phyloP scores from a whole-genome alignment of 495 filamentous ascomycete species.

The Rusavskia elegans region DNA sequence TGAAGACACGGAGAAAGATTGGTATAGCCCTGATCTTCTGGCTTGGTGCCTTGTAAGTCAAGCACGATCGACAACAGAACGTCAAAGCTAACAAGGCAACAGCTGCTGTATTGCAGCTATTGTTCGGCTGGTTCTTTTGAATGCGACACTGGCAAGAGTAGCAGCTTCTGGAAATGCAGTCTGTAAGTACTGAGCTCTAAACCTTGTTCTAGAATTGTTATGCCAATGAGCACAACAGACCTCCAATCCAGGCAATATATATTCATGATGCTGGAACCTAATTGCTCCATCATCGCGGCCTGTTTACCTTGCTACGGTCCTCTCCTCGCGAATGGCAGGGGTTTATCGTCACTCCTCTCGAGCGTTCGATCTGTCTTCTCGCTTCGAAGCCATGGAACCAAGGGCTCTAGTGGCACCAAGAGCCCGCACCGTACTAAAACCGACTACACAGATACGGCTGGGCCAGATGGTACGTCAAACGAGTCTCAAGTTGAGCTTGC shows the following conservation, averaged over 20 bases:
- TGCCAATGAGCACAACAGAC: background rate
- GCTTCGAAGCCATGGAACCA: too few relatives aligned
- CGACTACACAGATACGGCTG: too few relatives aligned
- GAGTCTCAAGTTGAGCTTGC: background rate
- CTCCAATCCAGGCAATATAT: slow-evolving; percentile 5
- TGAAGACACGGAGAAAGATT: slow-evolving; percentile 8
- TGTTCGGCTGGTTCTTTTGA: slow-evolving; percentile 8
- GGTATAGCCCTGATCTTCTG: slow-evolving; percentile 13
- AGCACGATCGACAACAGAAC: background rate
- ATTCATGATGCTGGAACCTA: slow-evolving; percentile 13
- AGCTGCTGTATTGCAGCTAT: slow-evolving; percentile 14
- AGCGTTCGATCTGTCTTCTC: background rate
- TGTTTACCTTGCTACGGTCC: slow-evolving; percentile 14
- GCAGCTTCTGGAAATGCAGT: background rate
- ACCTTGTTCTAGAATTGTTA: too few relatives aligned
- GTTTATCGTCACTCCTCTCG: background rate
- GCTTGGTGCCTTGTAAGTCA: slow-evolving; percentile 16
- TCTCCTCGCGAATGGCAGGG: slow-evolving; percentile 3
- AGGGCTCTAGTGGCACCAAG: too few relatives aligned
- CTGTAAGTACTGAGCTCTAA: background rate
- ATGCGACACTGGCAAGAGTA: slow-evolving; percentile 1
- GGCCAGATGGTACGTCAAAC: background rate
- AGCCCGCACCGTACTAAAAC: too few relatives aligned
- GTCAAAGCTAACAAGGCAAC: too few relatives aligned
- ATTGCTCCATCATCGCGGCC: slow-evolving; percentile 16